Evolutionary conservation across 2,329 filamentous ascomycete genomes (phyloP).

Genomic region (Lomentospora prolificans): DNA sequence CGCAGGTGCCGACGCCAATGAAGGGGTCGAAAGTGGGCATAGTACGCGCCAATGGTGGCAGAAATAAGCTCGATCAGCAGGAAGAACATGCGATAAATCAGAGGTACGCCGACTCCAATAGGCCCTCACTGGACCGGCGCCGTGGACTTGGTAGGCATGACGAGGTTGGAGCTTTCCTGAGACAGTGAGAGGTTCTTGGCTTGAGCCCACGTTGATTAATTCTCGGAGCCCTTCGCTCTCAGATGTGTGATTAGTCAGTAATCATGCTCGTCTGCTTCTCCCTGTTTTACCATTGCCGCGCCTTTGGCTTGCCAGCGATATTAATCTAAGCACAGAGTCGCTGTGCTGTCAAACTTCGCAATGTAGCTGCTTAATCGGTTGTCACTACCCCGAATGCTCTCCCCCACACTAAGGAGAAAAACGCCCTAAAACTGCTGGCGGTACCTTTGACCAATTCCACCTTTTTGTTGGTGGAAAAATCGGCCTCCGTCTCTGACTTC

Average conservation of each 20-base stretch:
- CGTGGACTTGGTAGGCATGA: slow-evolving; percentile 14
- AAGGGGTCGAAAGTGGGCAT: slow-evolving; percentile 36
- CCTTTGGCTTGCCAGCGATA: no score
- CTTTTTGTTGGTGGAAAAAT: slow-evolving; percentile 6
- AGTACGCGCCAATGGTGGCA: slow-evolving; percentile 43
- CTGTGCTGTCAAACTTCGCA: no score
- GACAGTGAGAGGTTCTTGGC: no score
- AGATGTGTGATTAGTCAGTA: no score
- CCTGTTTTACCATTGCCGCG: no score
- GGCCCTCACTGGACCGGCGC: slow-evolving; percentile 8
- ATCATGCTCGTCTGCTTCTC: no score
- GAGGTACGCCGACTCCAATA: slow-evolving; percentile 39
- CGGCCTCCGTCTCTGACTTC: slow-evolving; percentile 2
- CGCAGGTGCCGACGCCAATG: slow-evolving; percentile 46
- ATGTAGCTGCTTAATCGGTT: no score
- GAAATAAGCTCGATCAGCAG: slow-evolving; percentile 58
- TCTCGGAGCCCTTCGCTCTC: no score
- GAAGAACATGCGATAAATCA: slow-evolving; percentile 62
- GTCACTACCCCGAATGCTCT: neutral
- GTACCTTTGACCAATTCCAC: neutral
- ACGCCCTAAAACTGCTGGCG: neutral
- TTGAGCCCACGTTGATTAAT: no score
- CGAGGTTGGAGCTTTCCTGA: no score
- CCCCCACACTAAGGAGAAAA: neutral
- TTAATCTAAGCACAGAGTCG: no score